Percentiles rank a stretch among this genome's conserved stretches.
Evolutionary conservation across 139 green algal genomes (phyloP).

Genomic region (Micromonas commoda): DNA sequence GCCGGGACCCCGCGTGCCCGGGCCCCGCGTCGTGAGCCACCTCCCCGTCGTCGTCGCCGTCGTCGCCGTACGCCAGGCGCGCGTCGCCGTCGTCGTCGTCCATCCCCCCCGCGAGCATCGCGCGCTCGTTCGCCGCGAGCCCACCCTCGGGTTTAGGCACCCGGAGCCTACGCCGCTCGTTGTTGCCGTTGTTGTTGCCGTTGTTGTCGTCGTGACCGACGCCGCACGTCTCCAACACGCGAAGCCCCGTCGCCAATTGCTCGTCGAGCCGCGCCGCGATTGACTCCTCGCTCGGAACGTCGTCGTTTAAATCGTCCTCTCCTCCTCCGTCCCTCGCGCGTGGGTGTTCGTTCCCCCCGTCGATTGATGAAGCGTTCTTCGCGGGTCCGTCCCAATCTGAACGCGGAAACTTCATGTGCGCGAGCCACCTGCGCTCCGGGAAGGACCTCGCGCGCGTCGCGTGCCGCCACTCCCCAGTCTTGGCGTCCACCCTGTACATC

Average conservation of each 20-base stretch:
- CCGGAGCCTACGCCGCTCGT: too few species aligned
- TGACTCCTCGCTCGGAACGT: background rate
- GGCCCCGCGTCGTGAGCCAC: slow-evolving; percentile 1
- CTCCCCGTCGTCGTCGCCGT: background rate
- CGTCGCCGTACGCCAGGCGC: background rate
- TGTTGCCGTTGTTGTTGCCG: background rate
- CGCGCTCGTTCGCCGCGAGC: background rate
- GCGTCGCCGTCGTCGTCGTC: slow-evolving; percentile 6
- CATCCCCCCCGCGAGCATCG: background rate
- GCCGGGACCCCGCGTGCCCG: too few species aligned
- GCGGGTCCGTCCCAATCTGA: too few species aligned
- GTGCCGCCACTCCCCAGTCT: slow-evolving; percentile 32
- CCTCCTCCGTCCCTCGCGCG: too few species aligned
- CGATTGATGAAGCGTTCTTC: too few species aligned
- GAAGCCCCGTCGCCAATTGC: background rate
- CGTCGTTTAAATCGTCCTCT: background rate
- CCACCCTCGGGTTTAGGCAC: too few species aligned
- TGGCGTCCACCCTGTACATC: slow-evolving; percentile 26
- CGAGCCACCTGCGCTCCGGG: slow-evolving; percentile 27
- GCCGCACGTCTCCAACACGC: background rate
- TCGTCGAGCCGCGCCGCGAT: background rate
- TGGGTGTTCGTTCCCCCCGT: too few species aligned
- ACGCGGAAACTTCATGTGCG: slow-evolving; percentile 28
- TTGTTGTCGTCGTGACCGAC: background rate
- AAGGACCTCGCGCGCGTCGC: background rate